These are phyloP conservation scores for Aspergillus homomorphus DNA, from an alignment of 495 filamentous ascomycete species.

Conservation along the genomic window DNA sequence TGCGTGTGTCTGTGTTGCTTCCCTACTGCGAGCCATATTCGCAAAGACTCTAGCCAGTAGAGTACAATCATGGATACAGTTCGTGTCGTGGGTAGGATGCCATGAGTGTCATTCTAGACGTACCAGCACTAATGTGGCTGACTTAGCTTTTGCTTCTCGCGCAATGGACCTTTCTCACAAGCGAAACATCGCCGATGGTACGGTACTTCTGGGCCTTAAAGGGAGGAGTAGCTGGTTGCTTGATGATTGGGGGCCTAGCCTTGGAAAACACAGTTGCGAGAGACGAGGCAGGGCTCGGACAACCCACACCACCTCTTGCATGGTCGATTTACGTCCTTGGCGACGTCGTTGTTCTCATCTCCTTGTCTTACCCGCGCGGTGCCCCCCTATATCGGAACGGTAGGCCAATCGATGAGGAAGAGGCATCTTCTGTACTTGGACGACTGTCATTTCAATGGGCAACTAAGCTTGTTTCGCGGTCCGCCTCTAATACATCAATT, in stretches of 20 bases:
- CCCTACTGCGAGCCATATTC: not conserved
- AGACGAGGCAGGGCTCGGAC: not conserved
- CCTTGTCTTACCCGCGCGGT: conserved; percentile 39
- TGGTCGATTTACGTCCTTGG: conserved; percentile 19
- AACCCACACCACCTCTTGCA: not conserved
- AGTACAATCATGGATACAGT: not conserved
- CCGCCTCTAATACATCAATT: conserved; percentile 49
- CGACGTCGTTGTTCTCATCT: not conserved
- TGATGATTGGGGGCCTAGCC: not conserved
- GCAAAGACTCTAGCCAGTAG: not conserved
- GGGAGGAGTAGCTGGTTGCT: not conserved
- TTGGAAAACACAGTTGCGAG: not conserved
- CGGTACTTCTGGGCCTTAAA: not conserved
- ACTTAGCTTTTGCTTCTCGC: not conserved
- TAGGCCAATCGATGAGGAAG: conserved; percentile 53
- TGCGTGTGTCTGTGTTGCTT: not conserved
- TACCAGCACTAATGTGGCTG: not conserved
- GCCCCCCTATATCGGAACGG: conserved; percentile 54
- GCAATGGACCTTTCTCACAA: not conserved
- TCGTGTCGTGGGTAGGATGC: not conserved
- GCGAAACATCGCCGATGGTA: not conserved
- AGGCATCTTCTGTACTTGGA: conserved; percentile 51
- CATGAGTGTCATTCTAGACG: not conserved
- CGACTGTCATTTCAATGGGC: conserved; percentile 60
- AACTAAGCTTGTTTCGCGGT: conserved; percentile 41